phyloP scores from a whole-genome alignment of 176 grass and related monocot species.

The Paspalum vaginatum region DNA sequence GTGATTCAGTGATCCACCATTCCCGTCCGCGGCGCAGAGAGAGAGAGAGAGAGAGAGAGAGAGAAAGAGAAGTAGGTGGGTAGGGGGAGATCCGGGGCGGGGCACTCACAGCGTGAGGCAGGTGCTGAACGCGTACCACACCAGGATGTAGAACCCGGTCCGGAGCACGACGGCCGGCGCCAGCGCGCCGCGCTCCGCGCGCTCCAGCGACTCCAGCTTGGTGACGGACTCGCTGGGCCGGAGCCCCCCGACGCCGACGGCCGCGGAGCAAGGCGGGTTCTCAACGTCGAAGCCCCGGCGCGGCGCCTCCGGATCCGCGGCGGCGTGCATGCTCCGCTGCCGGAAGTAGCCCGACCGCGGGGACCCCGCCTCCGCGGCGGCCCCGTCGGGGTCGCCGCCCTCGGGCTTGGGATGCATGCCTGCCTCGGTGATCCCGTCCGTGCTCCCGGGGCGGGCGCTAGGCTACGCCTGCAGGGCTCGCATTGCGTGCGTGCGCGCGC shows the following conservation, averaged over 20 bases:
- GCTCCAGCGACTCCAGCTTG: constrained; percentile 86
- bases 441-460: background rate
- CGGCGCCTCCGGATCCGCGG: constrained; percentile 42
- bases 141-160: constrained; percentile 83
- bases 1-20: no score
- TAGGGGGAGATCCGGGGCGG: constrained; percentile 34
- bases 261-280: constrained; percentile 34
- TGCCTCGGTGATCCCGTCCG: background rate
- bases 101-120: constrained; percentile 95
- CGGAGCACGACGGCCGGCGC: constrained; percentile 62
- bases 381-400: constrained; percentile 32
- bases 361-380: constrained; percentile 44
- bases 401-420: constrained; percentile 49
- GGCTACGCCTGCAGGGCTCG: constrained; percentile 1
- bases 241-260: constrained; percentile 33
- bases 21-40: background rate
- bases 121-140: constrained; percentile 99
- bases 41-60: background rate
- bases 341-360: constrained; percentile 68
- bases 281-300: constrained; percentile 71
- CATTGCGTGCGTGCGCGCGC: constrained; percentile 18
- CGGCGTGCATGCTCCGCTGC: constrained; percentile 63
- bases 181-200: constrained; percentile 57
- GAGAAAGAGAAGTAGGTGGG: background rate
- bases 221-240: constrained; percentile 70